A percentile compares a stretch with the other conserved stretches of the same genome.
phyloP scores from a whole-genome alignment of 176 grass and related monocot species.

The Melocanna baccifera region DNA sequence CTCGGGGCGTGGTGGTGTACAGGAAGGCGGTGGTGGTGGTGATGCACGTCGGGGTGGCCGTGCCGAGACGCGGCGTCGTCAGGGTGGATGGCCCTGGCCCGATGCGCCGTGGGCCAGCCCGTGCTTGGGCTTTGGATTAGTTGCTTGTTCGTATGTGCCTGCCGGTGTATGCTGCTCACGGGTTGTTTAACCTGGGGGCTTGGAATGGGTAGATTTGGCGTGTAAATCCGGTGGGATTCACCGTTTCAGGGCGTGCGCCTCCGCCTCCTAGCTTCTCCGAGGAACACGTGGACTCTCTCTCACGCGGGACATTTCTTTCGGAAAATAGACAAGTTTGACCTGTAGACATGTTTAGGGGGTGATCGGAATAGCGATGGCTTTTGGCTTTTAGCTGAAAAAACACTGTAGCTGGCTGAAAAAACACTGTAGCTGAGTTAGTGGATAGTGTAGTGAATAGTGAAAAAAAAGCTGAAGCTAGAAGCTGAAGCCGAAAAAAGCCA shows the following conservation, averaged over 20 bases:
- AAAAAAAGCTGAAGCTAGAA: too few species aligned
- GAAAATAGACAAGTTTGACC: too few species aligned
- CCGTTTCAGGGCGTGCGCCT: not conserved
- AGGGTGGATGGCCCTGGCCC: constrained; percentile 33
- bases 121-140: not conserved
- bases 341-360: too few species aligned
- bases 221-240: not conserved
- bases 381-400: too few species aligned
- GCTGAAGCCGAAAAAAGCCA: too few species aligned
- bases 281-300: too few species aligned
- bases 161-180: not conserved
- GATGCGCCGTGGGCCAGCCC: constrained; percentile 4
- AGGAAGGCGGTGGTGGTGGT: not conserved
- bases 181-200: not conserved
- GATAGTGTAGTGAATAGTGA: too few species aligned
- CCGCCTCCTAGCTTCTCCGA: not conserved
- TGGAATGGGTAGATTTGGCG: not conserved
- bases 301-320: too few species aligned
- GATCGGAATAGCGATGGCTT: too few species aligned
- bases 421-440: too few species aligned
- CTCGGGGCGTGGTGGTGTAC: not conserved
- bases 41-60: not conserved
- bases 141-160: constrained; percentile 11
- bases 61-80: not conserved
- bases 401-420: too few species aligned